Conservation (phyloP, 139 green algal species). For the Chlorella sp. region DNA sequence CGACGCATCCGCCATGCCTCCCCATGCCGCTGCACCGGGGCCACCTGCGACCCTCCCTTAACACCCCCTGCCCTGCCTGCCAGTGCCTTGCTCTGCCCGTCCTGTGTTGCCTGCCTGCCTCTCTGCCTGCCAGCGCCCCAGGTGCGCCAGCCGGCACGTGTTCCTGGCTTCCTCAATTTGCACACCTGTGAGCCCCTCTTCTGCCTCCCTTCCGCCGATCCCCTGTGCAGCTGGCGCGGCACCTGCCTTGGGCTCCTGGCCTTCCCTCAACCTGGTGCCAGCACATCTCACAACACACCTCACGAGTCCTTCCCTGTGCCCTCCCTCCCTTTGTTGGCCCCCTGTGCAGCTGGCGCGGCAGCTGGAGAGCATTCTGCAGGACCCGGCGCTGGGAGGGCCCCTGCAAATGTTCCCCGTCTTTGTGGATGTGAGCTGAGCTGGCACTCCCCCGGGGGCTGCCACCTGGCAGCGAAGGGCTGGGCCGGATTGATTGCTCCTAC, state of each 20-base stretch:
- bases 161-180: background rate
- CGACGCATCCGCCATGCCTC: too few relatives aligned
- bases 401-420: slow-evolving; percentile 1
- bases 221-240: background rate
- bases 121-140: background rate
- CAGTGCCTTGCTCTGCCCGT: background rate
- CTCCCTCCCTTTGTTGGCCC: background rate
- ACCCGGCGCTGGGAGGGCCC: background rate
- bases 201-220: background rate
- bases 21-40: too few relatives aligned
- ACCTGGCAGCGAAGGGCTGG: too few relatives aligned
- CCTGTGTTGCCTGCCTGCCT: too few relatives aligned
- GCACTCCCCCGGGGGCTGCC: too few relatives aligned
- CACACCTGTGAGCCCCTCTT: background rate
- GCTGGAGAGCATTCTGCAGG: slow-evolving; percentile 8
- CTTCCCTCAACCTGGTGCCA: too few relatives aligned
- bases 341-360: slow-evolving; percentile 20
- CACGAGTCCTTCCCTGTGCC: too few relatives aligned
- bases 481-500: too few relatives aligned
- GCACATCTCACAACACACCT: too few relatives aligned
- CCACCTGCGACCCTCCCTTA: too few relatives aligned
- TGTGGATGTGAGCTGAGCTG: background rate
- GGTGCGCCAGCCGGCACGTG: background rate
- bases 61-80: too few relatives aligned
- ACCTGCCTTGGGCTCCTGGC: too few relatives aligned